Base-by-base conservation (phyloP, 2,329 filamentous ascomycete species). In the Pyrenophora graminea region DNA sequence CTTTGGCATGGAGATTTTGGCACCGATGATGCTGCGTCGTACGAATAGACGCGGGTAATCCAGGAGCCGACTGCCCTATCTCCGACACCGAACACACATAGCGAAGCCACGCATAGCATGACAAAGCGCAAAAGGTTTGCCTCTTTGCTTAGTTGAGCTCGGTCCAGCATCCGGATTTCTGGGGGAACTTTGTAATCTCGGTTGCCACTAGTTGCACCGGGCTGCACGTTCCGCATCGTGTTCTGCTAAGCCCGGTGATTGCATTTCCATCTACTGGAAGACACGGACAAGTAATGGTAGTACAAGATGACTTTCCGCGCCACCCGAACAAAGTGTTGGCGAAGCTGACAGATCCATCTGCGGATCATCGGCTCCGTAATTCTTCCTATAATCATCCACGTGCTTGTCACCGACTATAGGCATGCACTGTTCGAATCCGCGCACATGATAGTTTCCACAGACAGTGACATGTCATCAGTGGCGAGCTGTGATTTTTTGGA, bases 291-390 rank as follows among this genome's bases (percentile, higher is more conserved):
- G 48, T 55, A 25, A 46, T 58, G n/a, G 39, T 62, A 17, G 39
- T 62, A 43, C 39, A 58, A 19, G 38, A 62, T 18, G 41, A 56
- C 42, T 59, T 60, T 34, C 55, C 30, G 27, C 25, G 31, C n/a
- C 57, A 64, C 33, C 27, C 52, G 17, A 39, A 57, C n/a, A 47
- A 59, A 6, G 39, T 55, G 27, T 36, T 58, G 37, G 45, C 45
- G 27, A 61, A 17, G 45, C 56, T 6, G 52, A 59, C 27, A 55
- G 42, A 32, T 60, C 53, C 33, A 56, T 63, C 23, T 63, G 53
- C 50, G 60, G 58, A n/a, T 19, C 37, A 32, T 19, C 31, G n/a
- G 23, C 12, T 30, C 12, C n/a, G 34, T 40, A n/a, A 10, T 34
- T 37, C 15, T 17, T 34, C 34, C 15, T 19, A 31, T 25, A 39